phyloP scores from a whole-genome alignment of 768 basidiomycete species.

The Rhodotorula babjevae region DNA sequence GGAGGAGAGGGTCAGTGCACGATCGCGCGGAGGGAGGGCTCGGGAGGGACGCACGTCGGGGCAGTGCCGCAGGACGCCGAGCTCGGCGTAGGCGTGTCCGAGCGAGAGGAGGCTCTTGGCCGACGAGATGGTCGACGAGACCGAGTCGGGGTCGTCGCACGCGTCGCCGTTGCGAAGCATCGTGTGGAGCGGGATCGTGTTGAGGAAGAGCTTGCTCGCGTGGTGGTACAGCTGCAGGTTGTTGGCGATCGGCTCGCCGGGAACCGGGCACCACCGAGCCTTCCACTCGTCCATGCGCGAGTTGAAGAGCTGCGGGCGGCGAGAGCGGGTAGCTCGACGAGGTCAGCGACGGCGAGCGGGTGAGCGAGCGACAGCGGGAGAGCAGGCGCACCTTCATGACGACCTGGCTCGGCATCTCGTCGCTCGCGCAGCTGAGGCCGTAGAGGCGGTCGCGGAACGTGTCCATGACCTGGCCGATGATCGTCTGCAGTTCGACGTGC shows the following conservation, averaged over 20 bases:
- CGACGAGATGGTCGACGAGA: constrained; percentile 18
- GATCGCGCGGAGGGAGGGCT: neutral
- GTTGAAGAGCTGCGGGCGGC: constrained; percentile 24
- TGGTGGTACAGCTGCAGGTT: constrained; percentile 34
- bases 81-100: constrained; percentile 27
- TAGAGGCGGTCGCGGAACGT: constrained; percentile 34
- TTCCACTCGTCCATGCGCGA: constrained; percentile 39
- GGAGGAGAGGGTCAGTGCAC: neutral
- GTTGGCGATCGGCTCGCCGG: constrained; percentile 35
- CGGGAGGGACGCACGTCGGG: constrained; percentile 25
- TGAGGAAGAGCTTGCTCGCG: constrained; percentile 35
- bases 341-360: no score
- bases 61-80: constrained; percentile 29
- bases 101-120: constrained; percentile 23
- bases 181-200: constrained; percentile 34
- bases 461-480: constrained; percentile 36
- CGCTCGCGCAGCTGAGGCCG: constrained; percentile 24
- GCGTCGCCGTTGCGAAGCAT: constrained; percentile 26
- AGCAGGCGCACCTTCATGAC: constrained; percentile 31
- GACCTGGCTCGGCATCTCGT: constrained; percentile 32
- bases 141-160: constrained; percentile 25
- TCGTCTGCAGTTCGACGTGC: constrained; percentile 30
- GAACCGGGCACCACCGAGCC: constrained; percentile 25
- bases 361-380: neutral
- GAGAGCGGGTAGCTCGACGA: no score